Base-by-base conservation (phyloP, 192 early-diverging fungal species). In the Mortierella claussenii region DNA sequence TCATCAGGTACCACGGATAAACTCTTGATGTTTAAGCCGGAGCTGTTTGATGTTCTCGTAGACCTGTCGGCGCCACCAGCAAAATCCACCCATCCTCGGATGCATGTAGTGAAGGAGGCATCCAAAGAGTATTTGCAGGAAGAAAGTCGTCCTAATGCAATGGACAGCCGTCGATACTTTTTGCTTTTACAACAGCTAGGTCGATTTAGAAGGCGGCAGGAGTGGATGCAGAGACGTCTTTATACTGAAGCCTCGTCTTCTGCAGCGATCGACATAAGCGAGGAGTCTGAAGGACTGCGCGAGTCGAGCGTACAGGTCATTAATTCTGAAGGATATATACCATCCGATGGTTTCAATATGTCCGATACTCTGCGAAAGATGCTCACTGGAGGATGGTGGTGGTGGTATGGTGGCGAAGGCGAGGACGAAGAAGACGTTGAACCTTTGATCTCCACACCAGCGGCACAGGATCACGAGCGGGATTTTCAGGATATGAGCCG, bases 1-100 rank as follows among this genome's bases (percentile, higher is more conserved):
- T n/a, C n/a, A 12, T 28, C 51, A 86, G 84, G 84, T 30, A 87
- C 85, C 30, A 79, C 83, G 13, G 85, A 87, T 57, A 71, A 67
- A 11, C 74, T 87, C 21, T 81, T 87, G 51, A 34, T 81, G 23
- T 62, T 65, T 17, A 87, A 87, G 58, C 61, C 44, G 21, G 60
- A 80, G 28, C 64, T 87, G 2, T 87, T 71, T 55, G 85, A 87
- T 58, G 44, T 87, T 10, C 26, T 83, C 21, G 71, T 87, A 12
- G 80, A 69, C 42, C 34, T 86, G 4, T 70, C 83, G 4, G n/a
- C 55, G 40, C 31, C 40, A 18, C 10, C 31, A 27, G 42, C 44
- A 6, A 51, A 45, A 30, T 49, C 47, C 30, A 24, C 70, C n/a
- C 46, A 65, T 26, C 73, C 79, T 18, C 23, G 40, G 23, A 44